Evolutionary conservation across 2,329 filamentous ascomycete species (phyloP).

Genomic region (Ascochyta lentis): DNA sequence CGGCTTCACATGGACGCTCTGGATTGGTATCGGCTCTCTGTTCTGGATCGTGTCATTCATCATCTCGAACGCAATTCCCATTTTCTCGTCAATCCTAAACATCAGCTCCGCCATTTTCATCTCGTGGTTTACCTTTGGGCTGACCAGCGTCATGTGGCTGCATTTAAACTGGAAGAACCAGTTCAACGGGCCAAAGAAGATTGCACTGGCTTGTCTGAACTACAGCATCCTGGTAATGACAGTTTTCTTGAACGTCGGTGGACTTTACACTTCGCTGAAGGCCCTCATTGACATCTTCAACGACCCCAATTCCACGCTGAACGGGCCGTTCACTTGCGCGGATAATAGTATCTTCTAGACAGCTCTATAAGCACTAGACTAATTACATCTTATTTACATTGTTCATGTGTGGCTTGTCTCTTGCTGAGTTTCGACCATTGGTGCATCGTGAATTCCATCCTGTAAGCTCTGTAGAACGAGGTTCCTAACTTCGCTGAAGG

Average conservation of each 20-base stretch:
- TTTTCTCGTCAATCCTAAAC: conserved; percentile 69
- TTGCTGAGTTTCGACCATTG: not conserved
- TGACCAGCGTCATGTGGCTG: conserved; percentile 56
- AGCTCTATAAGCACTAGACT: not conserved
- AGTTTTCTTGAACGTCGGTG: conserved; percentile 34
- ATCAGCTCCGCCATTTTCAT: conserved; percentile 65
- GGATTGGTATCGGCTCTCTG: conserved; percentile 63
- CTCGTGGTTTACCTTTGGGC: conserved; percentile 68
- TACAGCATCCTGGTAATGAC: conserved; percentile 48
- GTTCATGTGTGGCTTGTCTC: not conserved
- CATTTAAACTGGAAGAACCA: conserved; percentile 53
- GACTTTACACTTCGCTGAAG: conserved; percentile 36
- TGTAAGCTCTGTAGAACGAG: not conserved
- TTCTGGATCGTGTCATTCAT: conserved; percentile 63
- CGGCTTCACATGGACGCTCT: conserved; percentile 63
- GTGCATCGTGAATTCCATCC: not conserved
- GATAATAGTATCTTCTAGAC: conserved; percentile 41
- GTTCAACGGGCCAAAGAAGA: conserved; percentile 47
- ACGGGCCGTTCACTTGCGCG: conserved; percentile 38
- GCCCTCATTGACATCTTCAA: conserved; percentile 39
- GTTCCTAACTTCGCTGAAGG: conserved; percentile 26
- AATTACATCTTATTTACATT: conserved; percentile 3
- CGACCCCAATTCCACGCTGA: conserved; percentile 31
- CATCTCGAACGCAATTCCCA: conserved; percentile 53
- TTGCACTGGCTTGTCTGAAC: conserved; percentile 55